Percentiles rank a stretch among this genome's conserved stretches.
phyloP scores from a whole-genome alignment of 495 filamentous ascomycete genomes.

The Xylaria cubensis region DNA sequence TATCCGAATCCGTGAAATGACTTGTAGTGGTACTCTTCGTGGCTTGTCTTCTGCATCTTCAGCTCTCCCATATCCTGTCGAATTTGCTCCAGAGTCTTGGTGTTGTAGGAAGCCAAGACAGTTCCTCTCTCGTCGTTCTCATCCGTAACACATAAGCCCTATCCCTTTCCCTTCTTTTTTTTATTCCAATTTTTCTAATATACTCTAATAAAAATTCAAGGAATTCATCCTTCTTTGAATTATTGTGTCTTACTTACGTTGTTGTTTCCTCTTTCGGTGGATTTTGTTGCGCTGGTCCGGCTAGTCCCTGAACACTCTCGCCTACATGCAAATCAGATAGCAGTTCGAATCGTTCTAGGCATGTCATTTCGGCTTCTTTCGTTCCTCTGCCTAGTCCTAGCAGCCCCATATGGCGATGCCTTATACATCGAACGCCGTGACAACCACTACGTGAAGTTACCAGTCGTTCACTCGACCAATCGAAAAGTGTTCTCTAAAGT shows the following conservation, averaged over 20 bases:
- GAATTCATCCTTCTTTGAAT: not conserved
- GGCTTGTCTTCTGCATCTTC: not conserved
- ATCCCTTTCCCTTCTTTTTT: not conserved
- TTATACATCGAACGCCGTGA: constrained; percentile 35
- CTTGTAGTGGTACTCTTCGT: not conserved
- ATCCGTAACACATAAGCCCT: not conserved
- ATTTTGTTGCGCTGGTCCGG: not conserved
- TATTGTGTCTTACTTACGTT: not conserved
- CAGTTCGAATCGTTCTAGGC: constrained; percentile 34
- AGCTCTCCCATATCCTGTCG: not conserved
- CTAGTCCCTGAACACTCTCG: not conserved
- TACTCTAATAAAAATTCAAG: not conserved
- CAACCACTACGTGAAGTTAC: constrained; percentile 49
- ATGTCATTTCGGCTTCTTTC: constrained; percentile 48
- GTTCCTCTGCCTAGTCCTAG: constrained; percentile 42
- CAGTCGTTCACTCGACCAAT: constrained; percentile 56
- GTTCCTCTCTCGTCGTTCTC: constrained; percentile 29
- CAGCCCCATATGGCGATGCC: constrained; percentile 35
- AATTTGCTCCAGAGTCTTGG: constrained; percentile 1
- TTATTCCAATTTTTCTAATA: not conserved
- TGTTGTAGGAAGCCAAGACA: constrained; percentile 8
- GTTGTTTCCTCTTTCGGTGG: not conserved
- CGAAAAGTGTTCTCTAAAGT: constrained; percentile 45
- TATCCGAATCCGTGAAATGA: not conserved
- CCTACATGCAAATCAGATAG: constrained; percentile 1